Percentiles rank a stretch among this genome's conserved stretches.
phyloP scores from a whole-genome alignment of 176 grass and related monocot genomes.

The Tillandsia leiboldiana region DNA sequence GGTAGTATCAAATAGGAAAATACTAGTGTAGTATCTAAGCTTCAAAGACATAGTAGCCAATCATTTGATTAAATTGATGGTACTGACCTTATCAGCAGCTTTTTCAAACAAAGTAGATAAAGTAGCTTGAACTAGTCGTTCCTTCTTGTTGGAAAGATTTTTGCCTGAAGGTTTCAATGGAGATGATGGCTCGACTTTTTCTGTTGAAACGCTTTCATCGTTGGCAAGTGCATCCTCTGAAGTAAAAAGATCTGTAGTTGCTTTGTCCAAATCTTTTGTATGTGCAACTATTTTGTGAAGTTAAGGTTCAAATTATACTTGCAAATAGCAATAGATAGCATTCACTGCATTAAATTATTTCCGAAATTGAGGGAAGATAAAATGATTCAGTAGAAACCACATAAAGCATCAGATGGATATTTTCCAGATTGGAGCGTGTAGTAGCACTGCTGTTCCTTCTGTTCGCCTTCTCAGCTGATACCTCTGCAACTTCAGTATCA shows the following conservation, averaged over 20 bases:
- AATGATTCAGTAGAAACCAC: neutral
- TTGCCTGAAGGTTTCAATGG: slow-evolving; percentile 5
- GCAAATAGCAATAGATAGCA: neutral
- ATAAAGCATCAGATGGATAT: slow-evolving; percentile 18
- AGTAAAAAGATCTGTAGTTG: neutral
- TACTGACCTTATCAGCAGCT: slow-evolving; percentile 54
- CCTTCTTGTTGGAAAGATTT: slow-evolving; percentile 40
- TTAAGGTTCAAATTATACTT: neutral
- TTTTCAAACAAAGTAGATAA: slow-evolving; percentile 71
- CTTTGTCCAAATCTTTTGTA: neutral
- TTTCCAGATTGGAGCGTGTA: slow-evolving; percentile 20
- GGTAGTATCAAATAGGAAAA: too few species aligned
- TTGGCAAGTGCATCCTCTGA: slow-evolving; percentile 20
- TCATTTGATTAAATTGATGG: slow-evolving; percentile 11
- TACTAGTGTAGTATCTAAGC: too few species aligned
- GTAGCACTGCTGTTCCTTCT: neutral
- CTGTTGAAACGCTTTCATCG: slow-evolving; percentile 21
- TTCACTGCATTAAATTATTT: neutral
- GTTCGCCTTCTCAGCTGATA: slow-evolving; percentile 28
- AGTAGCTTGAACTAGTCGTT: slow-evolving; percentile 66
- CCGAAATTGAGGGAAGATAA: neutral
- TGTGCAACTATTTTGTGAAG: neutral
- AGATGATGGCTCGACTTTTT: slow-evolving; percentile 25
- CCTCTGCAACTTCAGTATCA: slow-evolving; percentile 37
- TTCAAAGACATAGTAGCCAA: too few species aligned